Base-by-base conservation (phyloP, 176 grass and related monocot genomes). In the Ensete ventricosum region DNA sequence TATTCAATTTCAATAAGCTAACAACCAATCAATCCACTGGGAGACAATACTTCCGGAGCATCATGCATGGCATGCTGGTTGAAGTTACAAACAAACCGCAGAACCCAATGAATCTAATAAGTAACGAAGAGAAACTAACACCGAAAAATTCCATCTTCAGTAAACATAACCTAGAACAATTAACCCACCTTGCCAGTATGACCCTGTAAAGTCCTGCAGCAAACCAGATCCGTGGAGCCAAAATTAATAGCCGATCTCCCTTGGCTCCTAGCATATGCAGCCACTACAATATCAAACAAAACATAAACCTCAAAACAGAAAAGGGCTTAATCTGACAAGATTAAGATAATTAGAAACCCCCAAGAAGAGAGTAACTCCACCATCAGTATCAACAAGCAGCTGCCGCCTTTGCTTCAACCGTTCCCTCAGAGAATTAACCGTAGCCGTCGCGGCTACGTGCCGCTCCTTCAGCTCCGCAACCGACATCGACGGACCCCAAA, bases 391-490 rank as follows among this genome's bases (percentile, higher is more conserved):
- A 81, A 98, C 90, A 76, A 98, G 90, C 62, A 54, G 80, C 86
- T 91, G 84, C 65, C 88, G 74, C 58, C 74, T 85, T 72, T 93
- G 88, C 21, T 84, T 82, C 72, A 98, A 81, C 52, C 82, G 52
- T 75, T 98, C 95, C 13, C 86, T 87, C 50, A 98, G 84, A 29
- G 88, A 78, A 64, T 94, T 93, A 14, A 89, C 95, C 43, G 86
- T 85, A 14, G 82, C 82, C 25, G 88, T 98, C 12, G 88, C 90
- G 23, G 76, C 82, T 4, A 80, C 76, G 71, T 98, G 90, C 85
- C 83, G 82, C 82, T 91, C 88, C 83, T 98, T 98, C 67, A 98
- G 84, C 82, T 98, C 95, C 64, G 84, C 90, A 72, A 98, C 95
- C 26, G 95, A 98, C 84, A 73, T 73, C 67, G 34, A 20, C 8